Percentiles rank a stretch among this genome's conserved stretches.
Evolutionary conservation across 352 stramenopile genomes (phyloP).

Genomic region (Phytopythium sindhum): DNA sequence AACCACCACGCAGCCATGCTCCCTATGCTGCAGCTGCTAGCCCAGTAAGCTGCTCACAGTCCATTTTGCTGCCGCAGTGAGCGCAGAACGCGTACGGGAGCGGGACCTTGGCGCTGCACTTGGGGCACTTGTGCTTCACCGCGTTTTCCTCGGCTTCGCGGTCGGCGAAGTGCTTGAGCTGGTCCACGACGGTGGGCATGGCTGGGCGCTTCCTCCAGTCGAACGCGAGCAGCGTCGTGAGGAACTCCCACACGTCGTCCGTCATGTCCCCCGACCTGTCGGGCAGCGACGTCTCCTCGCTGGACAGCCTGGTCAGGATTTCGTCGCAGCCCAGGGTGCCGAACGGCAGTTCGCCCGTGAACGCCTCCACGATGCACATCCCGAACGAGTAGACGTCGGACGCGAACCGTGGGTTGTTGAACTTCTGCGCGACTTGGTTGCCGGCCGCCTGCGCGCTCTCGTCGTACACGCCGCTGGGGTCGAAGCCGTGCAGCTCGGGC

Average conservation of each 20-base stretch:
- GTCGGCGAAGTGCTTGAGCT: slow-evolving; percentile 14
- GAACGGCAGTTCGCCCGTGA: slow-evolving; percentile 31
- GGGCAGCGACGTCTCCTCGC: slow-evolving; percentile 10
- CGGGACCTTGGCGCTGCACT: not conserved
- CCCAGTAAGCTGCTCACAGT: too few relatives aligned
- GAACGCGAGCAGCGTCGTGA: slow-evolving; percentile 8
- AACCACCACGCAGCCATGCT: not conserved
- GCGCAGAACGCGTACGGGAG: not conserved
- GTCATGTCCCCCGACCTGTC: slow-evolving; percentile 9
- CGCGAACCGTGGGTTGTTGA: slow-evolving; percentile 22
- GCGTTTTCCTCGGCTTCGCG: slow-evolving; percentile 7
- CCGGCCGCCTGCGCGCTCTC: slow-evolving; percentile 13
- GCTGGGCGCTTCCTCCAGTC: slow-evolving; percentile 15
- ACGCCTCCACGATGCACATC: slow-evolving; percentile 42
- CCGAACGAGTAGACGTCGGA: slow-evolving; percentile 43
- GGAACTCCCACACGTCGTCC: slow-evolving; percentile 16
- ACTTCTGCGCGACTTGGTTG: not conserved
- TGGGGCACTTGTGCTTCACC: not conserved
- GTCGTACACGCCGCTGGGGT: not conserved
- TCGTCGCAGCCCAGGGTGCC: slow-evolving; percentile 22
- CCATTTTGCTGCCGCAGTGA: not conserved
- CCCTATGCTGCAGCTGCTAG: not conserved
- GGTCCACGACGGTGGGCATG: slow-evolving; percentile 7
- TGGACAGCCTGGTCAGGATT: slow-evolving; percentile 21
- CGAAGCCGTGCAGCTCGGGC: slow-evolving; percentile 7